Conservation (phyloP, 169 alveolate genomes). For the Eimeria tenella region DNA sequence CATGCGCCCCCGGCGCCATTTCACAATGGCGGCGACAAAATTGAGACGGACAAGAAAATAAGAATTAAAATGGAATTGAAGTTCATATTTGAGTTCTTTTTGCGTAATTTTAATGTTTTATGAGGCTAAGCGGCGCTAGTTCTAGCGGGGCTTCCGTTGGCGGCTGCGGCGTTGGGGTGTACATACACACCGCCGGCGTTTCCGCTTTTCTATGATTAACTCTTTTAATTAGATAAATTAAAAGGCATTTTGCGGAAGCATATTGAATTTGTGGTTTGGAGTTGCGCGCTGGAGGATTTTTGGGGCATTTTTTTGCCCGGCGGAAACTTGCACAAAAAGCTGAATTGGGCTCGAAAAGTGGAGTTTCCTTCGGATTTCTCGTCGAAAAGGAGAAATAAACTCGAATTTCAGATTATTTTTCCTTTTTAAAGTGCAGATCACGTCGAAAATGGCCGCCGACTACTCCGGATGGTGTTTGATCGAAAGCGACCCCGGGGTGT, state of each 20-base stretch:
- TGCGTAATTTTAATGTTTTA: background rate
- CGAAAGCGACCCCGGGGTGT: slow-evolving; percentile 97
- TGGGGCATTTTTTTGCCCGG: background rate
- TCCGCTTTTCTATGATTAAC: background rate
- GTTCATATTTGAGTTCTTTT: background rate
- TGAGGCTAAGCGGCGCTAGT: background rate
- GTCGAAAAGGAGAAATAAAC: background rate
- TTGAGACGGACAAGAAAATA: background rate
- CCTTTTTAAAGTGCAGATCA: background rate
- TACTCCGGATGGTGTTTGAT: slow-evolving; percentile 92
- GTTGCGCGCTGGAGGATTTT: background rate
- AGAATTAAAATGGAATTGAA: background rate
- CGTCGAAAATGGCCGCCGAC: background rate
- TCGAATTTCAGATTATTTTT: background rate
- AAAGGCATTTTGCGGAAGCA: background rate
- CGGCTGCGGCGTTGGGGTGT: background rate
- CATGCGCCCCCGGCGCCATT: too few relatives aligned
- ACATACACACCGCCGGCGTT: background rate
- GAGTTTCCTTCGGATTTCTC: background rate
- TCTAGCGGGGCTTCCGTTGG: background rate
- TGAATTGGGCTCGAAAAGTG: background rate
- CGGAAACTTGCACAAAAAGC: too few relatives aligned
- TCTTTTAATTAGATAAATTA: background rate
- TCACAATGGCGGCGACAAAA: too few relatives aligned
- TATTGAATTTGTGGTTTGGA: background rate